Base-by-base conservation (phyloP, 192 early-diverging fungal species). In the Gaertneriomyces semiglobifer region DNA sequence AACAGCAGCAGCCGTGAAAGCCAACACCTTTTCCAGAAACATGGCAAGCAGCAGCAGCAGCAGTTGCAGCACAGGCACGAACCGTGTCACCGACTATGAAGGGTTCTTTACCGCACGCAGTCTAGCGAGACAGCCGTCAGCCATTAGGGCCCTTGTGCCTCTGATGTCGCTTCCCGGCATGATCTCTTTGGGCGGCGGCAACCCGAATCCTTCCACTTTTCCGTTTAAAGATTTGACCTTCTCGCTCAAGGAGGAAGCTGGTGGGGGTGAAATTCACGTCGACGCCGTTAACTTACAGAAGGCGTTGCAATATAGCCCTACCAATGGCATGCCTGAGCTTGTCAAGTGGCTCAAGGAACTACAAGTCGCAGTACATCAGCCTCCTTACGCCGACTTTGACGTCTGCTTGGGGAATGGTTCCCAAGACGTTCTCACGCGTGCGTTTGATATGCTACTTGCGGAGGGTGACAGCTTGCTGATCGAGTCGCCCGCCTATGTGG, bases 341-440 rank as follows among this genome's bases (percentile, higher is more conserved):
- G 71, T 83, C 8, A 53, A 59, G 12, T 83, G 78, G 78, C 64
- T 83, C 14, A 74, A 70, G 53, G 46, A 76, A 10, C 69, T 84
- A 46, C 83, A 84, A 61, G 33, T 68, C 11, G 16, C 58, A n/a
- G 74, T 71, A 53, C 83, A 82, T 58, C 54, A 47, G 11, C 82
- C 82, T 20, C 75, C 74, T 14, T 63, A 66, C 12, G 62, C 67
- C 14, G 42, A 59, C 39, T 79, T 77, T 58, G 81, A 84, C 41
- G 63, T 84, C 18, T 81, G 78, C 52, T 63, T 84, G 16, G 83
- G 83, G 25, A 81, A 81, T 58, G 83, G 83, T 50, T 62, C 53
- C 25, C 83, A 84, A 61, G 83, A 84, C 66, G 72, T 84, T 33
- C 63, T 84, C 44, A 77, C 79, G 4, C 83, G 83, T 69, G 77